phyloP scores from a whole-genome alignment of 768 basidiomycete species.

The Tephrocybe sp. region DNA sequence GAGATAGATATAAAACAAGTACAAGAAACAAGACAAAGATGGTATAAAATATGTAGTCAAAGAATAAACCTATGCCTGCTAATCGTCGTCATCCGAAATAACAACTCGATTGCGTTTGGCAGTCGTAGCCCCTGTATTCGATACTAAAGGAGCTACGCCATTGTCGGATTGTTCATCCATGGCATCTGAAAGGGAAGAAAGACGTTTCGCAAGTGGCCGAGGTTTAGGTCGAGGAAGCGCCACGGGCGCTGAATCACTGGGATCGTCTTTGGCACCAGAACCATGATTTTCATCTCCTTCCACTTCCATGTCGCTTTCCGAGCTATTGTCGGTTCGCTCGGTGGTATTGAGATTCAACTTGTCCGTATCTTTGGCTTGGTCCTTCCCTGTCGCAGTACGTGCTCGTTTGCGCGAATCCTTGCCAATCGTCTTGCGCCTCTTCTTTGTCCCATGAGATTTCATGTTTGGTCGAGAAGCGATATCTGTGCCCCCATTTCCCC shows the following conservation, averaged over 20 bases:
- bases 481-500: constrained; percentile 30
- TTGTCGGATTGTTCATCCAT: background rate
- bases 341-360: constrained; percentile 3
- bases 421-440: constrained; percentile 40
- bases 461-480: constrained; percentile 21
- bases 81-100: constrained; percentile 29
- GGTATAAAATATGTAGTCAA: no score
- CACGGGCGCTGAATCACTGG: constrained; percentile 20
- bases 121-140: background rate
- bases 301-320: constrained; percentile 17
- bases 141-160: constrained; percentile 6
- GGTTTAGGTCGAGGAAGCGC: constrained; percentile 42
- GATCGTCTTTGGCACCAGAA: constrained; percentile 1
- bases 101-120: constrained; percentile 27
- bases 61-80: background rate
- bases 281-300: constrained; percentile 24
- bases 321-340: constrained; percentile 8
- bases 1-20: background rate
- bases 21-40: background rate
- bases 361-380: no score
- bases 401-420: constrained; percentile 20
- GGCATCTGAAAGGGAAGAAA: background rate
- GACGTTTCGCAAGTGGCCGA: constrained; percentile 22
- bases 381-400: no score
- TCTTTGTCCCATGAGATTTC: constrained; percentile 50